phyloP scores from a whole-genome alignment of 2,329 filamentous ascomycete genomes.

The Paracamarosporium sp. region DNA sequence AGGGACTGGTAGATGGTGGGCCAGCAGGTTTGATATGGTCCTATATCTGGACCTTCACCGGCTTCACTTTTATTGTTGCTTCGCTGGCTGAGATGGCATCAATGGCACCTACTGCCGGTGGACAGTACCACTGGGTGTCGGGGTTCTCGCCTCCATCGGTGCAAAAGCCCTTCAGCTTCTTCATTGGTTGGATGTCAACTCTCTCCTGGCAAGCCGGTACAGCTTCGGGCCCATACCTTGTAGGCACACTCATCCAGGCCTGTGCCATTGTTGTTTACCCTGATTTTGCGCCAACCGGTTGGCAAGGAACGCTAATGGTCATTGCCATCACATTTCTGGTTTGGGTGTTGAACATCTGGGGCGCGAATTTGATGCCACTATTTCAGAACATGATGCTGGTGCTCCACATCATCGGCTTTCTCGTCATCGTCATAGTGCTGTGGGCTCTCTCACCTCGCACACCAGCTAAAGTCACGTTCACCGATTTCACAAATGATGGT shows the following conservation, averaged over 20 bases:
- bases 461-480: constrained; percentile 39
- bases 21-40: constrained; percentile 43
- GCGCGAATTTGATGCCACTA: constrained; percentile 37
- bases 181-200: constrained; percentile 14
- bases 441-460: constrained; percentile 43
- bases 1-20: constrained; percentile 40
- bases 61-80: constrained; percentile 38
- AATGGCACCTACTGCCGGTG: constrained; percentile 43
- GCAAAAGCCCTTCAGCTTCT: constrained; percentile 35
- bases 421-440: constrained; percentile 51
- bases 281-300: constrained; percentile 50
- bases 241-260: constrained; percentile 56
- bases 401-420: constrained; percentile 53
- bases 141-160: constrained; percentile 38
- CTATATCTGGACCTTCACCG: constrained; percentile 43
- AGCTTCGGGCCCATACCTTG: constrained; percentile 56
- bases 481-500: constrained; percentile 44
- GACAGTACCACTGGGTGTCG: constrained; percentile 46
- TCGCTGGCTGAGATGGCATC: constrained; percentile 45
- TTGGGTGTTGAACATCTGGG: constrained; percentile 51
- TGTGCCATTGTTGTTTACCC: constrained; percentile 51
- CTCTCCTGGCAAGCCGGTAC: constrained; percentile 17
- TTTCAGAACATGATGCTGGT: constrained; percentile 45
- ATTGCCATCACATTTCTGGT: constrained; percentile 54
- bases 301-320: constrained; percentile 59